phyloP scores from a whole-genome alignment of 2,329 filamentous ascomycete genomes.

The Penicillium olsonii region DNA sequence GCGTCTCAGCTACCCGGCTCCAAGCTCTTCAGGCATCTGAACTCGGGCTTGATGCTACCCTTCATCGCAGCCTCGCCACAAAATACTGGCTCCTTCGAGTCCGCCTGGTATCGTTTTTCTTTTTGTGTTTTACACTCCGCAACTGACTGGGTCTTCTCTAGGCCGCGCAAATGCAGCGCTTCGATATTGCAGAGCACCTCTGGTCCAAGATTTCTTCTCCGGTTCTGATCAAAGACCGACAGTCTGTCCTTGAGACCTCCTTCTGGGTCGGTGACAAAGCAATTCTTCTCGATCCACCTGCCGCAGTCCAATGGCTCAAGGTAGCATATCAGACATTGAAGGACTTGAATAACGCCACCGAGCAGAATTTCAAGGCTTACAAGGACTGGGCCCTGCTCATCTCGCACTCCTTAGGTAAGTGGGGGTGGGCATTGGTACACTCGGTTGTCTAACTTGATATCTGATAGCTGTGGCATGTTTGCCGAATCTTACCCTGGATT shows the following conservation, averaged over 20 bases:
- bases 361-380: conserved; percentile 54
- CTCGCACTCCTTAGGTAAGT: conserved; percentile 62
- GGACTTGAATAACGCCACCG: conserved; percentile 49
- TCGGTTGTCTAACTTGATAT: conserved; percentile 6
- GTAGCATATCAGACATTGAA: conserved; percentile 64
- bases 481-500: conserved; percentile 35
- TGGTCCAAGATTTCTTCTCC: conserved; percentile 60
- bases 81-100: conserved; percentile 69
- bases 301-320: conserved; percentile 72
- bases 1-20: conserved; percentile 63
- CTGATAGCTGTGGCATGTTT: conserved; percentile 30
- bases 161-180: conserved; percentile 72
- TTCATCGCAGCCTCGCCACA: conserved; percentile 31
- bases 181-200: conserved; percentile 78
- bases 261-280: conserved; percentile 71
- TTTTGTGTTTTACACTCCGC: background rate
- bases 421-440: too few relatives aligned
- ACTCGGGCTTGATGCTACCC: conserved; percentile 7
- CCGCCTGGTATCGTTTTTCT: conserved; percentile 57
- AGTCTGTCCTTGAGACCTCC: conserved; percentile 64
- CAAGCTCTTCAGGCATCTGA: conserved; percentile 25
- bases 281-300: conserved; percentile 54
- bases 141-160: conserved; percentile 36
- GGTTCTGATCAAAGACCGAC: conserved; percentile 45
- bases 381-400: conserved; percentile 67